Evolutionary conservation across 108 stramenopile species (phyloP).

Genomic region (Nitzschia sp.): DNA sequence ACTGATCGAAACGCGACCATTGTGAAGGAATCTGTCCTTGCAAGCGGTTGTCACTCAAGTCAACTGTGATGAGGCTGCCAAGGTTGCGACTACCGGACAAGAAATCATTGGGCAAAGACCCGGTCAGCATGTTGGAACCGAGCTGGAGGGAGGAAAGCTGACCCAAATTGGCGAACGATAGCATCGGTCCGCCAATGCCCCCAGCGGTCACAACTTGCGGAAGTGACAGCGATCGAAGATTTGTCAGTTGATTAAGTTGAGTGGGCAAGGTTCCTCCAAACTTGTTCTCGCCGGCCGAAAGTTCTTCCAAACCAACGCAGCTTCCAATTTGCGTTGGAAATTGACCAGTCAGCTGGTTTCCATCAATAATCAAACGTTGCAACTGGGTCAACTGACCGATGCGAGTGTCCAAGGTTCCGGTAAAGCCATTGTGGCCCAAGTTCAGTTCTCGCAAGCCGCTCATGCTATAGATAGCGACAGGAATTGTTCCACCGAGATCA

Average conservation of each 20-base stretch:
- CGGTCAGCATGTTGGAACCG: slow-evolving; percentile 53
- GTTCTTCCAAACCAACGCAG: slow-evolving; percentile 19
- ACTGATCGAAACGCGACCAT: slow-evolving; percentile 45
- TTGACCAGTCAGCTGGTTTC: slow-evolving; percentile 50
- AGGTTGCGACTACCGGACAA: slow-evolving; percentile 32
- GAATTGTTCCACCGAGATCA: slow-evolving; percentile 21
- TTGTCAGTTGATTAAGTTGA: slow-evolving; percentile 32
- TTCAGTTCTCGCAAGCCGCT: slow-evolving; percentile 41
- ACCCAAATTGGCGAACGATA: slow-evolving; percentile 30
- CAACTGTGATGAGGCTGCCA: slow-evolving; percentile 26
- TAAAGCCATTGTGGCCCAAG: slow-evolving; percentile 40
- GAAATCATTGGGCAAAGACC: slow-evolving; percentile 44
- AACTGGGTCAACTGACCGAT: slow-evolving; percentile 54
- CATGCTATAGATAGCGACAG: slow-evolving; percentile 29
- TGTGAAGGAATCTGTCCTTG: slow-evolving; percentile 37
- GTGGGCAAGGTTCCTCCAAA: slow-evolving; percentile 58
- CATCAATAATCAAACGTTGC: slow-evolving; percentile 45
- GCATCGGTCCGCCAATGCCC: slow-evolving; percentile 32
- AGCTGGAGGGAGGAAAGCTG: slow-evolving; percentile 36
- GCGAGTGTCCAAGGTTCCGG: slow-evolving; percentile 35
- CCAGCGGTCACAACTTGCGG: slow-evolving; percentile 37
- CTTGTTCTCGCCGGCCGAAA: slow-evolving; percentile 41
- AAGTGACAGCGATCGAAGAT: slow-evolving; percentile 27
- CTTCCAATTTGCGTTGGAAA: slow-evolving; percentile 52
- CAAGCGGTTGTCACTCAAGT: slow-evolving; percentile 43